Evolutionary conservation across 352 stramenopile species (phyloP).

Genomic region (Phytophthora ohioensis): DNA sequence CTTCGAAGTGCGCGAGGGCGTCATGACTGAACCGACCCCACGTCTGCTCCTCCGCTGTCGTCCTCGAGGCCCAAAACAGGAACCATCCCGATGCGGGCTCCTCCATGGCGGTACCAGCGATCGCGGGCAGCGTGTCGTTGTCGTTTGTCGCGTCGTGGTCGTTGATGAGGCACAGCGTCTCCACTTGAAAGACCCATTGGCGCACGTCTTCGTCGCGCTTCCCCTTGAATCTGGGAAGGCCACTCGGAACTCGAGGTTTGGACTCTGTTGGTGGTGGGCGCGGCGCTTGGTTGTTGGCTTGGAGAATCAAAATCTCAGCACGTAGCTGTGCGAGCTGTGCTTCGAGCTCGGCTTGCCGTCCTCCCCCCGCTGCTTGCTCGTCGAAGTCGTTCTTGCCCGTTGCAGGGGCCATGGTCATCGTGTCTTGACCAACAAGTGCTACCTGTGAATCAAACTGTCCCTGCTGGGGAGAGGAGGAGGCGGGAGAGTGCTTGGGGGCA

Average conservation of each 20-base stretch:
- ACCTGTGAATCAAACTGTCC: neutral
- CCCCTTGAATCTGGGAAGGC: constrained; percentile 15
- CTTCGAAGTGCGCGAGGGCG: constrained; percentile 23
- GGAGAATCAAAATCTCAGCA: constrained; percentile 5
- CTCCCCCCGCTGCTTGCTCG: neutral
- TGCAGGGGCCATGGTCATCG: constrained; percentile 11
- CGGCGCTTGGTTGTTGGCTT: neutral
- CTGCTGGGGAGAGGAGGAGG: too few species aligned
- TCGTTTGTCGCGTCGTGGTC: constrained; percentile 5
- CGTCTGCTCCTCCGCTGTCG: constrained; percentile 13
- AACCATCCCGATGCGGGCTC: constrained; percentile 29
- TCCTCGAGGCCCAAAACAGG: constrained; percentile 25
- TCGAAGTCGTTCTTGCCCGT: constrained; percentile 3
- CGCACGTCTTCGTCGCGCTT: constrained; percentile 26
- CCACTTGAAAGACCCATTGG: constrained; percentile 29
- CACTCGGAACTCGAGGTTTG: constrained; percentile 18
- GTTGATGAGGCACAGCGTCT: constrained; percentile 25
- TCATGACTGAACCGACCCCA: constrained; percentile 18
- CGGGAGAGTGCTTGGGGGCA: too few species aligned
- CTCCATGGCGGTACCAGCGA: constrained; percentile 19
- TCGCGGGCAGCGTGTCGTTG: constrained; percentile 14
- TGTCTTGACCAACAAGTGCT: constrained; percentile 27
- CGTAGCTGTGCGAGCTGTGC: neutral
- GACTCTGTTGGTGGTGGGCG: neutral
- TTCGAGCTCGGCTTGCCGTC: neutral